Evolutionary conservation across 805 yeast genomes (phyloP), one percentile per base, ranked within the genome.

Genomic region (Cyberlindnera misumaiensis): DNA sequence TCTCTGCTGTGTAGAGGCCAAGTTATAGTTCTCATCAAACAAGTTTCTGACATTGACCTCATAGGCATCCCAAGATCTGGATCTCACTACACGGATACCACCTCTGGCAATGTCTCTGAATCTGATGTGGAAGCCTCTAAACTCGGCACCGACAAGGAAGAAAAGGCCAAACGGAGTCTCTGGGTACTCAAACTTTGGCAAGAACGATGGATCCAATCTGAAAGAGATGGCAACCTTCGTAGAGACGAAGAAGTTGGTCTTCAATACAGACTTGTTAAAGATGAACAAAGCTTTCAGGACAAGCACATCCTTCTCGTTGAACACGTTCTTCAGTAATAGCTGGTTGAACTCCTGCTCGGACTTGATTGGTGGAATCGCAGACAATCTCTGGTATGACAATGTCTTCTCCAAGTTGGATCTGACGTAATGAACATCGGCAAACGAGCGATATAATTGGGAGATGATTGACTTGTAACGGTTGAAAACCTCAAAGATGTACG

Each of bases 21-120:
- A 74, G 60, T 89, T 89, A 65, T 93, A 90, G 66, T 93, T 90
- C 64, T 90, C 98, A 62, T 93, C 97, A 61, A 90, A 88, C 65
- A 90, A 73, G 52, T 85, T 84, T 51, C 95, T 79, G 48, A 82
- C 81, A 57, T 93, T 90, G 55, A 78, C 76, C 36, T 80, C 75
- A 62, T 87, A 93, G 36, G 87, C 88, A 64, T 93, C 97, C 42
- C 68, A 65, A 33, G 86, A 82, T 58, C 93, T 77, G 6, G 95
- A 84, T 58, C 81, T 80, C 51, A 90, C 97, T 56, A 90, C 84
- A 64, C 98, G 79, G 52, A 90, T 93, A 61, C 98, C 98, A 62
- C 98, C 98, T 62, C 98, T 78, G 15, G 98, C 95, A 57, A 90
- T 88, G 63, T 90, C 97, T 61, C 96, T 79, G 68, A 90, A 90